Evolutionary conservation across 164 flowering plant species (phyloP), one percentile per base, ranked within the genome.

Genomic region (Vitis amurensis): DNA sequence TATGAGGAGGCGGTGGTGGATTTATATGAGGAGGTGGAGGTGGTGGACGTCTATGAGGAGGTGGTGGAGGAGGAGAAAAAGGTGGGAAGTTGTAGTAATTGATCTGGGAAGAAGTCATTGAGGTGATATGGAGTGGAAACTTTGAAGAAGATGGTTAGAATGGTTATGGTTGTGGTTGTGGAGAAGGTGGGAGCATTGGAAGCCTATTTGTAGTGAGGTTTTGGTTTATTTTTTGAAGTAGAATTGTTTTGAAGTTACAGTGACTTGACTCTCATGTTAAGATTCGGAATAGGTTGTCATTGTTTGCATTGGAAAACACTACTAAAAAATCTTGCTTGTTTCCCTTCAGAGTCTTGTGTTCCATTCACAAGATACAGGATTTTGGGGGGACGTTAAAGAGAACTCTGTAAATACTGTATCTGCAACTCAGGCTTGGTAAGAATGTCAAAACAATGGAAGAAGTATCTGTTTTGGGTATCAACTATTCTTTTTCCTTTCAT

Each of bases 291-390:
- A 55, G 58, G 53, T 11, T 16, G 17, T 61, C 50, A 44, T 79
- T 74, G 85, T 63, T 82, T 82, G 85, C 73, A 82, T 71, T 79
- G 69, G 77, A 82, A 82, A 76, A 77, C 85, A 79, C 85, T 79
- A 72, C 77, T 74, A 44, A n/a, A 59, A 19, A 8, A 48, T 59
- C 56, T 62, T 61, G 30, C 44, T 70, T 70, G 51, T 37, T 44
- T 68, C n/a, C 56, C 56, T 59, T 58, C 1, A 1, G 11, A 67
- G 30, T 15, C 55, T 48, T 57, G 3, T 13, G 48, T 68, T 48
- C 44, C 17, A 23, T 57, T 10, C 67, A 64, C 56, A 29, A 67
- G 68, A 30, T 11, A 55, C 8, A 30, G 48, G 55, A 6, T 30
- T 30, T 30, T 31, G 16, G 12, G 27, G 27, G 2, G 27, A 23